phyloP scores from a whole-genome alignment of 2,329 filamentous ascomycete genomes.

The Cytospora piceicola region DNA sequence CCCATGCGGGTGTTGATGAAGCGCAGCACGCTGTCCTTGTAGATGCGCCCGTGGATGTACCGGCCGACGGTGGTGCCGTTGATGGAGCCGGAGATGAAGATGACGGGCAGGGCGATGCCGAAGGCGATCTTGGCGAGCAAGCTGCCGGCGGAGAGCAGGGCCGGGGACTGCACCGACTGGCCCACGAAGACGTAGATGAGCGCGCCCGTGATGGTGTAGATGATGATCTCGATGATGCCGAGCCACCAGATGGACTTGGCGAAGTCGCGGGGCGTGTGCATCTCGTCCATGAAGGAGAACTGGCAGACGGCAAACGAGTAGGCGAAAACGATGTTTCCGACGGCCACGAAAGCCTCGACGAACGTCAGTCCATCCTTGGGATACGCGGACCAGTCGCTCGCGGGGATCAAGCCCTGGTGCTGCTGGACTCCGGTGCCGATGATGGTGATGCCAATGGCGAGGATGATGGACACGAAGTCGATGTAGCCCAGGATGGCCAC shows the following conservation, averaged over 20 bases:
- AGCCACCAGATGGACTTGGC: constrained; percentile 63
- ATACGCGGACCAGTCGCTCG: constrained; percentile 49
- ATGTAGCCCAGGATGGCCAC: constrained; percentile 55
- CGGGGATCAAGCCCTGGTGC: constrained; percentile 35
- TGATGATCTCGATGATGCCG: constrained; percentile 62
- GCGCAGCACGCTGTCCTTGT: constrained; percentile 47
- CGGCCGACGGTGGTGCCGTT: constrained; percentile 56
- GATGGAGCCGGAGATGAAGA: constrained; percentile 75
- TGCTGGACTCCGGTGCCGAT: constrained; percentile 61
- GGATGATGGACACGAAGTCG: constrained; percentile 64
- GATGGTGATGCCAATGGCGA: constrained; percentile 69
- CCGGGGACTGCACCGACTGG: constrained; percentile 64
- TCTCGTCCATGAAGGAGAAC: constrained; percentile 59
- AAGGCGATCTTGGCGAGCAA: constrained; percentile 69
- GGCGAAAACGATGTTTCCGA: constrained; percentile 73
- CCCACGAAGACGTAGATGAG: constrained; percentile 74
- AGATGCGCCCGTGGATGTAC: constrained; percentile 52
- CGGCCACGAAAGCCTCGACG: constrained; percentile 60
- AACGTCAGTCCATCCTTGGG: constrained; percentile 52
- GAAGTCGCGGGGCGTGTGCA: constrained; percentile 53
- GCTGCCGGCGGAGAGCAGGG: constrained; percentile 66
- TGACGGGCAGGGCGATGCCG: constrained; percentile 71
- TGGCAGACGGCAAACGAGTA: constrained; percentile 62
- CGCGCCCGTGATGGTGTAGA: constrained; percentile 70
- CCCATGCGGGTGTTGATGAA: constrained; percentile 54